These are phyloP conservation scores for Medakamo hakoo DNA, from an alignment of 139 green algal genomes.

Conservation along the genomic window DNA sequence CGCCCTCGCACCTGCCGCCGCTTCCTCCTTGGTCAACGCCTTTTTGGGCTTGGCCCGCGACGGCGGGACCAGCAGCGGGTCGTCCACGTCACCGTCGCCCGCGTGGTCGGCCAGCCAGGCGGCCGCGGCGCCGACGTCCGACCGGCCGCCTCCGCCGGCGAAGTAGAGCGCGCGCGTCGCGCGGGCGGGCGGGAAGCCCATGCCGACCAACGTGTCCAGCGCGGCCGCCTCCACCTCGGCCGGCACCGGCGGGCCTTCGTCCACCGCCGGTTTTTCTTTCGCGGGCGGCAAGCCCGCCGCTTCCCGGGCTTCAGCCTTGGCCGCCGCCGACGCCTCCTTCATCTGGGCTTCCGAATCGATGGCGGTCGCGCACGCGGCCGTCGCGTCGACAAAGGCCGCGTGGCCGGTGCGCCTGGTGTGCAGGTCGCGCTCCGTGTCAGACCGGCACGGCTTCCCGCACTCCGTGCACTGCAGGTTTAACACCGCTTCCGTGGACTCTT, in stretches of 20 bases:
- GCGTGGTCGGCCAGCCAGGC: conserved; percentile 69
- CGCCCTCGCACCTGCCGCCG: conserved; percentile 35
- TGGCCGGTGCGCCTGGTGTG: conserved; percentile 69
- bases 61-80: conserved; percentile 55
- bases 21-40: neutral
- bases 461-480: conserved; percentile 22
- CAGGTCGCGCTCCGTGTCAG: conserved; percentile 48
- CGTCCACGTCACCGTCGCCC: conserved; percentile 49
- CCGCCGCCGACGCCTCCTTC: conserved; percentile 26
- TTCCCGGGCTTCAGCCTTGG: conserved; percentile 12
- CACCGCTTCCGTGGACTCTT: conserved; percentile 52
- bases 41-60: neutral
- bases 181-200: conserved; percentile 26
- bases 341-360: conserved; percentile 65
- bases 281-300: conserved; percentile 8
- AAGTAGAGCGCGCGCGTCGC: conserved; percentile 46
- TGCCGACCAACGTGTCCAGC: conserved; percentile 36
- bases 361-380: conserved; percentile 13
- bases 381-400: conserved; percentile 49
- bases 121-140: conserved; percentile 53
- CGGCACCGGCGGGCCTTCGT: conserved; percentile 26
- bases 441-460: conserved; percentile 71
- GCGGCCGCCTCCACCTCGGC: conserved; percentile 34
- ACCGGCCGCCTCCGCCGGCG: conserved; percentile 22
- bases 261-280: conserved; percentile 9